phyloP scores from a whole-genome alignment of 805 yeast genomes.

The Metschnikowia lachancei region DNA sequence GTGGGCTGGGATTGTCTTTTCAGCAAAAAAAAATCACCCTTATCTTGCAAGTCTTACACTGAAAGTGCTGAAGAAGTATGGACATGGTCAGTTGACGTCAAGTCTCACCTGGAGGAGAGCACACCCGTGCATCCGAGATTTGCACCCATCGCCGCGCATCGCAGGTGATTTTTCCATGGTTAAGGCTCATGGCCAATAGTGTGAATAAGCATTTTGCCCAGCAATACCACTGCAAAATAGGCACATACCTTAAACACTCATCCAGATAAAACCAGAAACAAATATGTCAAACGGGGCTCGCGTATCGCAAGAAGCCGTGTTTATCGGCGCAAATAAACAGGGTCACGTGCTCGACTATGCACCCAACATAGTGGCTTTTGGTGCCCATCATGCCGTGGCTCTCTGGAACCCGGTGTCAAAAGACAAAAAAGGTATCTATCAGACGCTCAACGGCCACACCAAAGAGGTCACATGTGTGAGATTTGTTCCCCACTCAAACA shows the following conservation, averaged over 20 bases:
- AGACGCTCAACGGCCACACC: constrained; percentile 60
- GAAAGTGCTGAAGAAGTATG: no score
- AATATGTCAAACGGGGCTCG: no score
- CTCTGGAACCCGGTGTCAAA: constrained; percentile 59
- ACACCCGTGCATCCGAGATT: constrained; percentile 18
- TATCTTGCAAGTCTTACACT: no score
- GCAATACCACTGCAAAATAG: no score
- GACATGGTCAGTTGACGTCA: no score
- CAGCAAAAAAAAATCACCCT: no score
- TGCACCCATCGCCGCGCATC: constrained; percentile 17
- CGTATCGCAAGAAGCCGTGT: constrained; percentile 50
- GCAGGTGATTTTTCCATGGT: neutral
- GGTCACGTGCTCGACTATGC: constrained; percentile 56
- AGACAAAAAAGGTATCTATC: constrained; percentile 44
- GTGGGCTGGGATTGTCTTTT: no score
- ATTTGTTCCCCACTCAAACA: constrained; percentile 42
- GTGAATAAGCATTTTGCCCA: no score
- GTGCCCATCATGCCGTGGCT: constrained; percentile 65
- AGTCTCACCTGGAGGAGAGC: no score
- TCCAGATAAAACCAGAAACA: no score
- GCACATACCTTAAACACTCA: no score
- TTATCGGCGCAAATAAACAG: constrained; percentile 72
- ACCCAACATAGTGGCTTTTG: constrained; percentile 56
- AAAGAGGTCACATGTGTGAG: constrained; percentile 66
- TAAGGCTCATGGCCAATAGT: neutral